A percentile compares a stretch with the other conserved stretches of the same genome.
Evolutionary conservation across 2,329 filamentous ascomycete species (phyloP).

Genomic region (Dryadomyces sulphureus): DNA sequence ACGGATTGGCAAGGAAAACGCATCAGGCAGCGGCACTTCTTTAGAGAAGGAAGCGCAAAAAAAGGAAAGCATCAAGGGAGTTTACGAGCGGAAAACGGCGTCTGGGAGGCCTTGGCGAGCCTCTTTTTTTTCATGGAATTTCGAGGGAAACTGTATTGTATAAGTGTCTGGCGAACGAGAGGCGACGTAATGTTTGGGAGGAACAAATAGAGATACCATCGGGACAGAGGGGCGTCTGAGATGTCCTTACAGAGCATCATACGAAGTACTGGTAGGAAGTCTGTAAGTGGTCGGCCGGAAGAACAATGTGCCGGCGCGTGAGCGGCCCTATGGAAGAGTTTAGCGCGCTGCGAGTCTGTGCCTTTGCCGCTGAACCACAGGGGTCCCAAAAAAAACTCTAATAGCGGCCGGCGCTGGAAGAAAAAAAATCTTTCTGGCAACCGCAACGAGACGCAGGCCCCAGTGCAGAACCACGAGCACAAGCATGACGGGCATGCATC

Average conservation of each 20-base stretch:
- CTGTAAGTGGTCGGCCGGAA: not conserved
- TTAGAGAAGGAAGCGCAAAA: not conserved
- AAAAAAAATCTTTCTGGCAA: not conserved
- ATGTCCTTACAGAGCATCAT: no score
- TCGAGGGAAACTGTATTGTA: not conserved
- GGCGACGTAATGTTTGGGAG: not conserved
- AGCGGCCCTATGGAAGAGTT: not conserved
- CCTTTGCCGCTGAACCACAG: no score
- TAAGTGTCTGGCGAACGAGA: not conserved
- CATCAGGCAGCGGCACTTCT: not conserved
- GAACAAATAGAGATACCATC: no score
- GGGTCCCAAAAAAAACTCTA: not conserved
- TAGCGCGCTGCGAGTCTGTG: no score
- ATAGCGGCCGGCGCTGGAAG: not conserved
- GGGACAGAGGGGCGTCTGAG: no score
- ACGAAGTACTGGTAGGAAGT: not conserved
- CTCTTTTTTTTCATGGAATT: not conserved
- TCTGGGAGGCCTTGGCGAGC: not conserved
- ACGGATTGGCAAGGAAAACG: not conserved
- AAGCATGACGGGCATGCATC: constrained; percentile 19
- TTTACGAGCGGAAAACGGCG: not conserved
- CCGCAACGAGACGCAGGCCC: not conserved
- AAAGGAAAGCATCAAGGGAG: not conserved
- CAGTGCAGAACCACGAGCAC: not conserved
- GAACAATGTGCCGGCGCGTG: constrained; percentile 1